A percentile compares a stretch with the other conserved stretches of the same genome.
phyloP scores from a whole-genome alignment of 495 filamentous ascomycete species.

The Corynascus novoguineensis region DNA sequence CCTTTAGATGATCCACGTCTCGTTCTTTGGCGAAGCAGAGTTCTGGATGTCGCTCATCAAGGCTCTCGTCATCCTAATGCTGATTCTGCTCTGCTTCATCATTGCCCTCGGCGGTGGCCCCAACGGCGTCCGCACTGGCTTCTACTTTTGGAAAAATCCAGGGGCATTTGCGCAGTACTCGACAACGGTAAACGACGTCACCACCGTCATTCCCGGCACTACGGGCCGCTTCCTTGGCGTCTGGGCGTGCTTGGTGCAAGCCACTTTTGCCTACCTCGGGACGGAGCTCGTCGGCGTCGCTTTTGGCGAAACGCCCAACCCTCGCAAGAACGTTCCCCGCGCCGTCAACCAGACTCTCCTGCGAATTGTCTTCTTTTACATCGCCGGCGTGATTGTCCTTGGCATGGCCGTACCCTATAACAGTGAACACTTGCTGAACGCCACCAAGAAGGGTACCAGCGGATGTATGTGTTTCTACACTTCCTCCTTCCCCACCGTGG shows the following conservation, averaged over 20 bases:
- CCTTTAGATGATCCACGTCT: constrained; percentile 46
- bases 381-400: constrained; percentile 63
- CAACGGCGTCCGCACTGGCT: constrained; percentile 61
- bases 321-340: constrained; percentile 64
- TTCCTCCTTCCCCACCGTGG: not conserved
- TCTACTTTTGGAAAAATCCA: constrained; percentile 72
- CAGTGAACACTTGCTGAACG: constrained; percentile 51
- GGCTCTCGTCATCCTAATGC: constrained; percentile 60
- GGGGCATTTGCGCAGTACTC: constrained; percentile 63
- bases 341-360: constrained; percentile 69
- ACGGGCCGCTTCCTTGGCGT: constrained; percentile 63
- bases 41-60: constrained; percentile 75
- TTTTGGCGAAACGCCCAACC: constrained; percentile 74
- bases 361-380: constrained; percentile 72
- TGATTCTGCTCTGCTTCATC: constrained; percentile 62
- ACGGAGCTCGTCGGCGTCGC: constrained; percentile 81
- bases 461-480: constrained; percentile 21
- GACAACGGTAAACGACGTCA: constrained; percentile 9
- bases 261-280: constrained; percentile 78
- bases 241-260: constrained; percentile 72
- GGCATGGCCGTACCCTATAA: constrained; percentile 62
- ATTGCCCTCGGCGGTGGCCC: constrained; percentile 74
- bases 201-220: constrained; percentile 32
- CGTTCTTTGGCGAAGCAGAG: constrained; percentile 74
- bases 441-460: constrained; percentile 45